phyloP scores from a whole-genome alignment of 1,284 basidiomycete species.

The Rhodotorula sp. region DNA sequence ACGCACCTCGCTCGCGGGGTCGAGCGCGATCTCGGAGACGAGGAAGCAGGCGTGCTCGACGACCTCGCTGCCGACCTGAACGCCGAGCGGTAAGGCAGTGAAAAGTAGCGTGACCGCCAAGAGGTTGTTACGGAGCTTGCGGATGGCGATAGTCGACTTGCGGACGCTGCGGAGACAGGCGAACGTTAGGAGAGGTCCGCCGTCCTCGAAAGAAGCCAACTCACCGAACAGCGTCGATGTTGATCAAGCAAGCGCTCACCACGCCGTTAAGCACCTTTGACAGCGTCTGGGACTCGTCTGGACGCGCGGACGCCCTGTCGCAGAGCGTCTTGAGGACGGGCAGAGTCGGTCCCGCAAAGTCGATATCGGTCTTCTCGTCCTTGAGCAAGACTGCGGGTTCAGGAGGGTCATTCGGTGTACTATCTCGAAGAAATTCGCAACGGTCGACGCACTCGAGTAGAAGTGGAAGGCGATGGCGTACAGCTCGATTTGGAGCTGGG shows the following conservation, averaged over 20 bases:
- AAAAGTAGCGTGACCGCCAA: slow-evolving; percentile 80
- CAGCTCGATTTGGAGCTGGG: slow-evolving; percentile 65
- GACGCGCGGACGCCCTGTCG: slow-evolving; percentile 49
- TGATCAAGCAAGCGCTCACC: slow-evolving; percentile 75
- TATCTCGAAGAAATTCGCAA: too few species aligned
- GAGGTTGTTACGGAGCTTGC: slow-evolving; percentile 89
- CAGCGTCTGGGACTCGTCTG: slow-evolving; percentile 21
- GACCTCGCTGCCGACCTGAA: slow-evolving; percentile 69
- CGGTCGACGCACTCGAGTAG: slow-evolving; percentile 62
- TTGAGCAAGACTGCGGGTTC: slow-evolving; percentile 65
- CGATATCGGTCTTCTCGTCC: slow-evolving; percentile 74
- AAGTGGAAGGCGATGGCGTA: slow-evolving; percentile 75
- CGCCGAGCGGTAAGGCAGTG: slow-evolving; percentile 68
- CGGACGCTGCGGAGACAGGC: slow-evolving; percentile 60
- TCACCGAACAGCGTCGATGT: slow-evolving; percentile 88
- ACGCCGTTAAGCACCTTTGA: slow-evolving; percentile 72
- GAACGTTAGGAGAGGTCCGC: slow-evolving; percentile 4
- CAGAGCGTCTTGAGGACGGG: slow-evolving; percentile 73
- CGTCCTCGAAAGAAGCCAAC: slow-evolving; percentile 42
- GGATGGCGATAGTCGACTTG: slow-evolving; percentile 68
- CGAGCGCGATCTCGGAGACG: slow-evolving; percentile 68
- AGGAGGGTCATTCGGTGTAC: not conserved
- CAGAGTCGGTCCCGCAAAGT: slow-evolving; percentile 73
- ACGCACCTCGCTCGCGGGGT: slow-evolving; percentile 66
- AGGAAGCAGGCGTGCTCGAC: slow-evolving; percentile 82